These are phyloP conservation scores for Phellinidium pouzarii DNA, from an alignment of 1,284 basidiomycete genomes.

Conservation along the genomic window DNA sequence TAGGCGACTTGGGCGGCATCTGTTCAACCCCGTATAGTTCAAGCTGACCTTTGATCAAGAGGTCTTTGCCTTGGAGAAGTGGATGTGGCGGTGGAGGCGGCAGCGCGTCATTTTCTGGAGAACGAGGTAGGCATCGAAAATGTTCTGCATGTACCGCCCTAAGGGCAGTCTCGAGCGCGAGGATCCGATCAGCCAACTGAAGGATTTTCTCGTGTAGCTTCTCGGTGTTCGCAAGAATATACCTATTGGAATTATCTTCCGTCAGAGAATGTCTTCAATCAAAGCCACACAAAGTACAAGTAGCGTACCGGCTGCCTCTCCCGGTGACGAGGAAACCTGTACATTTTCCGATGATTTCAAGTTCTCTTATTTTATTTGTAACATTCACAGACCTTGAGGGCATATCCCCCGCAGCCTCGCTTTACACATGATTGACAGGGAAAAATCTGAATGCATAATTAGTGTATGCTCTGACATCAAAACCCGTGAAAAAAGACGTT, in stretches of 20 bases:
- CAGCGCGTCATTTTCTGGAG: too few relatives aligned
- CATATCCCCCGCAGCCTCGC: conserved; percentile 18
- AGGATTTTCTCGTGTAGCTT: conserved; percentile 23
- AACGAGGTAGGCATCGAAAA: neutral
- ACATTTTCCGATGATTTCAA: neutral
- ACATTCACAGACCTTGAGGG: conserved; percentile 12
- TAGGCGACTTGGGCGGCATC: too few relatives aligned
- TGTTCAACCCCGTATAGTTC: conserved; percentile 13
- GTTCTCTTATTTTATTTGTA: neutral
- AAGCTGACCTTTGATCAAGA: conserved; percentile 21
- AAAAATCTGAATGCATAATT: conserved; percentile 10
- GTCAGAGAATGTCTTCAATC: too few relatives aligned
- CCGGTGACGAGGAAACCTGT: conserved; percentile 16
- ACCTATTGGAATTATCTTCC: conserved; percentile 14
- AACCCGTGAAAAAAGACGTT: neutral
- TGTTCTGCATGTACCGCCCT: conserved; percentile 8
- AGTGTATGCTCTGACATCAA: neutral
- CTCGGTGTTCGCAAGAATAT: conserved; percentile 24
- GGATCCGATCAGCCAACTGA: conserved; percentile 20
- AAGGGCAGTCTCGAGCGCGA: conserved; percentile 17
- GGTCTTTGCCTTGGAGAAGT: conserved; percentile 22
- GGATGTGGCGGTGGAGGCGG: conserved; percentile 18
- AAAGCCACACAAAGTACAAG: neutral
- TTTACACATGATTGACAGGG: conserved; percentile 17
- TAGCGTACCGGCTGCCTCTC: conserved; percentile 13